Conservation (phyloP, 129 eudicot species). For the Arctium minus region DNA sequence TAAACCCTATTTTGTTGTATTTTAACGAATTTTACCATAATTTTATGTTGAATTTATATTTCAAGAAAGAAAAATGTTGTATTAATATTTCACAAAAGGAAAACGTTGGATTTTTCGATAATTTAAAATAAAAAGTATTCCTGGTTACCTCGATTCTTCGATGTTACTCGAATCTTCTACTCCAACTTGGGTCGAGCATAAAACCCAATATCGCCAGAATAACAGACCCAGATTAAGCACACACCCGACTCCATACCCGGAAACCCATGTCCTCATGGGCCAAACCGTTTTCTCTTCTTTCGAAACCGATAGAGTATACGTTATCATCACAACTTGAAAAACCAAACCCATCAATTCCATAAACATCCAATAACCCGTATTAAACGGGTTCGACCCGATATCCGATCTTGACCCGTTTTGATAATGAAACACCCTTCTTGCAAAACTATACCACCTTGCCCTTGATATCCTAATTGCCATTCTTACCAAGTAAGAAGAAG, state of each 20-base stretch:
- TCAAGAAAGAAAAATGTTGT: not conserved
- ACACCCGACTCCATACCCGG: conserved; percentile 81
- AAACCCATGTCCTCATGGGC: conserved; percentile 93
- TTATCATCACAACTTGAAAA: conserved; percentile 47
- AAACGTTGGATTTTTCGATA: not conserved
- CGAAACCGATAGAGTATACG: conserved; percentile 50
- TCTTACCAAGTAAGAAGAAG: conserved; percentile 58
- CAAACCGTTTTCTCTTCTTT: conserved; percentile 82
- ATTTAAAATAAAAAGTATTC: not conserved
- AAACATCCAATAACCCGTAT: conserved; percentile 67
- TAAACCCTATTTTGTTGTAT: not conserved
- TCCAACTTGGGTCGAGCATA: conserved; percentile 41
- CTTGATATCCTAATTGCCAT: conserved; percentile 87
- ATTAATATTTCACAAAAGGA: not conserved
- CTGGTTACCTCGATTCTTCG: conserved; percentile 59
- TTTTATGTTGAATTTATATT: too few species aligned
- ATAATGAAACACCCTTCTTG: conserved; percentile 86
- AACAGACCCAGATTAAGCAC: conserved; percentile 47
- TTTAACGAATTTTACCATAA: not conserved
- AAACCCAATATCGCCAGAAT: conserved; percentile 53
- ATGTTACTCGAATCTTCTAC: conserved; percentile 31
- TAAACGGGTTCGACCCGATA: conserved; percentile 75
- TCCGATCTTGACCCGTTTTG: conserved; percentile 75
- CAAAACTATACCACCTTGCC: conserved; percentile 75
- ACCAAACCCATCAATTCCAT: conserved; percentile 56